phyloP scores from a whole-genome alignment of 2,329 filamentous ascomycete genomes.

The Penicillium decumbens region DNA sequence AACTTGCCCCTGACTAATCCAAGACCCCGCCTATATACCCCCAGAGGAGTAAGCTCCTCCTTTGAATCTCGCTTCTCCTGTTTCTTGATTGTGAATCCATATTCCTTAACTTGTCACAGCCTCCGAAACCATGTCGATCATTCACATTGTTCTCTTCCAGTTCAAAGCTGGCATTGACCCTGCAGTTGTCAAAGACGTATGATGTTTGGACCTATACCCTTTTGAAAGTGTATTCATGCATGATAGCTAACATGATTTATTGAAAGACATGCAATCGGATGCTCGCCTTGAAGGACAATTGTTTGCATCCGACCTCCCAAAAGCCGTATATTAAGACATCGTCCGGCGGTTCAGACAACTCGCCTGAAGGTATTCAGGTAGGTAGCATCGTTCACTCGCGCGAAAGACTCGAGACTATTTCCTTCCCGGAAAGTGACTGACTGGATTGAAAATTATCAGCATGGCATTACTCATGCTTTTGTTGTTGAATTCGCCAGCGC shows the following conservation, averaged over 20 bases:
- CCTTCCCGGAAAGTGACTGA: not conserved
- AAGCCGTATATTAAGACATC: slow-evolving; percentile 58
- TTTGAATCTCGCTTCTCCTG: not conserved
- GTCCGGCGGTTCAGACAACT: slow-evolving; percentile 59
- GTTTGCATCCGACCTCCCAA: slow-evolving; percentile 56
- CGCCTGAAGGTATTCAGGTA: slow-evolving; percentile 58
- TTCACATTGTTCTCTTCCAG: slow-evolving; percentile 65
- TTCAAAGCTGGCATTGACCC: slow-evolving; percentile 53
- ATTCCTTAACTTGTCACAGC: not conserved
- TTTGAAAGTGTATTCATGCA: not conserved
- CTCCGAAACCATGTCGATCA: slow-evolving; percentile 52
- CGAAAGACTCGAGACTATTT: not conserved
- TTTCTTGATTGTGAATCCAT: not conserved
- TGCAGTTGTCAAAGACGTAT: slow-evolving; percentile 54
- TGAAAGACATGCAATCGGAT: slow-evolving; percentile 53
- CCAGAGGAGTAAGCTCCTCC: not conserved
- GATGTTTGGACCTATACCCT: slow-evolving; percentile 16
- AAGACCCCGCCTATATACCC: too few species aligned
- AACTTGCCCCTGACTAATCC: too few species aligned
- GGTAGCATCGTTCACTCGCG: slow-evolving; percentile 5
- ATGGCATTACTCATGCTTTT: slow-evolving; percentile 65
- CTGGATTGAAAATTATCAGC: slow-evolving; percentile 34
- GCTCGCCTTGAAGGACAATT: slow-evolving; percentile 54
- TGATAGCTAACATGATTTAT: not conserved
- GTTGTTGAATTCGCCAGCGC: slow-evolving; percentile 61